Base-by-base conservation (phyloP, 306 rosid genomes). In the Luffa acutangula region DNA sequence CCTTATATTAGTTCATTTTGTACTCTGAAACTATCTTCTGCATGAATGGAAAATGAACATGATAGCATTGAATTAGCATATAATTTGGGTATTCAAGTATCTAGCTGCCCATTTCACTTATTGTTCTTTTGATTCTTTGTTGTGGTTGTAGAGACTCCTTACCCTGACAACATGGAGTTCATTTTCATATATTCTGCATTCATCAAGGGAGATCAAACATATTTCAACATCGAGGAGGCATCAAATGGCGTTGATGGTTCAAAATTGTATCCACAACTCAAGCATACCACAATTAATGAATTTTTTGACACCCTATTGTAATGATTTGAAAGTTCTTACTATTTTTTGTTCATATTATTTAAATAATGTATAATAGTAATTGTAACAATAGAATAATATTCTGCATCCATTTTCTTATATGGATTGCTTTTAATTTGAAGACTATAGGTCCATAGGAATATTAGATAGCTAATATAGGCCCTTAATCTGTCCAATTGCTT, bases 121-220 rank as follows among this genome's bases (percentile, higher is more conserved):
- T 10, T 42, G 65, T n/a, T 76, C 13, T 56, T 37, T 37, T 58
- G 69, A 54, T 56, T 77, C 39, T 21, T 49, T 9, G 3, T 0
- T 79, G 81, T 84, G 82, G 51, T 79, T 79, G 86, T 93, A 93
- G 98, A 75, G 54, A 85, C 90, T 42, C 83, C 96, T 34, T 91
- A 84, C 85, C 98, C 98, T 34, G 75, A 75, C 59, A 91, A 91
- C 86, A 67, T 81, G 67, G 83, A 83, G 75, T 48, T 84, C 83
- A 76, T 90, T 9, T 91, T 91, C 80, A 86, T 87, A 81, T 93
- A 91, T 83, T 93, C 97, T 82, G 90, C 89, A 87, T 93, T 91
- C 84, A 45, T 93, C 39, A 90, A 89, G 76, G 96, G 97, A n/a
- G 96, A 93, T 87, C 98, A 93, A 14, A 91, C 91, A 5, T 87